A percentile compares a stretch with the other conserved stretches of the same genome.
Conservation (phyloP, 441 rosid species). For the Biscutella laevigata region DNA sequence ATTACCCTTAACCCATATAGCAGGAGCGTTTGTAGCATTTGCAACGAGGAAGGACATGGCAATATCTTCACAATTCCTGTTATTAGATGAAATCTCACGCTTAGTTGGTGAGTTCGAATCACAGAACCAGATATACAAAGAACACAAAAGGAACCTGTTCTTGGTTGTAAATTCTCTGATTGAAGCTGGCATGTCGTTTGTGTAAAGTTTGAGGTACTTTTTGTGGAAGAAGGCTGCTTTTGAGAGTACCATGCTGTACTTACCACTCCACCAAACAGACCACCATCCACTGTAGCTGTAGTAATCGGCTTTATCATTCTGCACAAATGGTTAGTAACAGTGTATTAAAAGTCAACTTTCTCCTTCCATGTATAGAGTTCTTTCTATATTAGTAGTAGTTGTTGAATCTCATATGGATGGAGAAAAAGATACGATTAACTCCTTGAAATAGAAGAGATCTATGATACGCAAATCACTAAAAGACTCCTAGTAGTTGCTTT, state of each 20-base stretch:
- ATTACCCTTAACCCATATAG: constrained; percentile 82
- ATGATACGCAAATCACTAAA: background rate
- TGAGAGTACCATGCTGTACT: constrained; percentile 87
- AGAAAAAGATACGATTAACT: background rate
- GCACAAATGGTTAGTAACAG: no score
- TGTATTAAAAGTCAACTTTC: no score
- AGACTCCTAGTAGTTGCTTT: background rate
- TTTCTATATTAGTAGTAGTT: background rate
- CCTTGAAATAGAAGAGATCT: background rate
- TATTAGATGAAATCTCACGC: constrained; percentile 15
- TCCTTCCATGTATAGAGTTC: background rate
- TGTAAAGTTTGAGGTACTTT: constrained; percentile 67
- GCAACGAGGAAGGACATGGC: constrained; percentile 97
- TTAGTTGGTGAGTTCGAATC: constrained; percentile 1
- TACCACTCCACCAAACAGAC: constrained; percentile 99
- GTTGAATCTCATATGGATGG: background rate
- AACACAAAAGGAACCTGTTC: constrained; percentile 48
- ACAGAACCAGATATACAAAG: background rate
- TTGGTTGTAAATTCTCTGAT: constrained; percentile 50
- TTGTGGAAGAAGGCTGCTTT: constrained; percentile 97
- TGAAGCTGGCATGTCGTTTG: constrained; percentile 69
- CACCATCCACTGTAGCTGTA: constrained; percentile 87
- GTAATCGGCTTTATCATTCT: constrained; percentile 42
- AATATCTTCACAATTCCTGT: constrained; percentile 95
- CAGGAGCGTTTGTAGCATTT: constrained; percentile 72